Evolutionary conservation across 1,284 basidiomycete genomes (phyloP).

Genomic region (Moesziomyces sp.): DNA sequence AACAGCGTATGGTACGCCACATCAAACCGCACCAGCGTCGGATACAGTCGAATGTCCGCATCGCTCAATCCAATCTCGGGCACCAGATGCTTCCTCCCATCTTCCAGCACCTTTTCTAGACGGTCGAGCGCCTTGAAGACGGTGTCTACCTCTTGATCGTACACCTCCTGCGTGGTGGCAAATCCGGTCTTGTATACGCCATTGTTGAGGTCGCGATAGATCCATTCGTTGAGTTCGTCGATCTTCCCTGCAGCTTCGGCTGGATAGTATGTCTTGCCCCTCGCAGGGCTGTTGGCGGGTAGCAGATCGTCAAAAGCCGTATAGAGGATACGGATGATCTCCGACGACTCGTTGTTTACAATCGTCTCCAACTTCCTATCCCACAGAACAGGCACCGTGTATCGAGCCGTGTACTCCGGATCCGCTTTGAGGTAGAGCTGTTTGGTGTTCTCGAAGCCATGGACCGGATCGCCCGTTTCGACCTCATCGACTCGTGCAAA

Average conservation of each 20-base stretch:
- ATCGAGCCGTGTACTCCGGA: constrained; percentile 68
- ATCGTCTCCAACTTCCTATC: constrained; percentile 87
- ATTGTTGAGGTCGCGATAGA: constrained; percentile 69
- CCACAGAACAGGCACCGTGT: constrained; percentile 79
- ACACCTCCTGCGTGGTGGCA: constrained; percentile 81
- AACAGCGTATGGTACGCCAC: constrained; percentile 86
- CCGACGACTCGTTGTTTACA: constrained; percentile 76
- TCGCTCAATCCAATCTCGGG: constrained; percentile 81
- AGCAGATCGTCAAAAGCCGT: constrained; percentile 62
- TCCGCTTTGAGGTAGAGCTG: constrained; percentile 79
- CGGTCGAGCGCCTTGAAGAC: constrained; percentile 80
- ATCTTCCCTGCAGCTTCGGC: constrained; percentile 71
- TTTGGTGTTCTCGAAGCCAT: constrained; percentile 36
- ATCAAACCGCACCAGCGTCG: constrained; percentile 82
- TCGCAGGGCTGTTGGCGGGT: constrained; percentile 27
- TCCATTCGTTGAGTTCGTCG: constrained; percentile 85
- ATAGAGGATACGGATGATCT: constrained; percentile 87
- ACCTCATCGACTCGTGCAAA: constrained; percentile 70
- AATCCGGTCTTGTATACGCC: constrained; percentile 81
- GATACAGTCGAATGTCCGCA: constrained; percentile 86
- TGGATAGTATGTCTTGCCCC: constrained; percentile 73
- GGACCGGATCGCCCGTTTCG: constrained; percentile 68
- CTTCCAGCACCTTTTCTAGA: constrained; percentile 78
- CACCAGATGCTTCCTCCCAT: constrained; percentile 82
- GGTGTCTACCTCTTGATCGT: constrained; percentile 76